A percentile compares a stretch with the other conserved stretches of the same genome.
Conservation (phyloP, 1,139 yeast genomes). For the Candida albicans region DNA sequence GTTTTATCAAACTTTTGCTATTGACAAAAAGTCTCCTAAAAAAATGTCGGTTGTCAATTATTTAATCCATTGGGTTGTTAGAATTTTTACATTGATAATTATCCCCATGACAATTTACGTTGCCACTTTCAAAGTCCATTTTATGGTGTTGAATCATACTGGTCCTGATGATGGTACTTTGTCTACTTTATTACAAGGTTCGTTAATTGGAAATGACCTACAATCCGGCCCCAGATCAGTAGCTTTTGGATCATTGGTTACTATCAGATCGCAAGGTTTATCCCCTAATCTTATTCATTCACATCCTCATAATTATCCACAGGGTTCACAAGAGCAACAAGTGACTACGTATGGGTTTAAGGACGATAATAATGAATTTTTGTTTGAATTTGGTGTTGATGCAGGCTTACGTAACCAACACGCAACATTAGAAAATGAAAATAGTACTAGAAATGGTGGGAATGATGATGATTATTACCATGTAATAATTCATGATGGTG, state of each 20-base stretch:
- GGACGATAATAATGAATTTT: constrained; percentile 67
- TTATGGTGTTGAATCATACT: constrained; percentile 66
- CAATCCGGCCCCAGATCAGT: constrained; percentile 60
- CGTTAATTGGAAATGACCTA: constrained; percentile 56
- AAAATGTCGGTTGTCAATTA: constrained; percentile 37
- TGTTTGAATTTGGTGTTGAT: constrained; percentile 45
- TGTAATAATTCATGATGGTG: constrained; percentile 46
- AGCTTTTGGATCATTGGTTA: constrained; percentile 59
- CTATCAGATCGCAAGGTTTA: constrained; percentile 71
- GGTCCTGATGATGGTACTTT: constrained; percentile 81
- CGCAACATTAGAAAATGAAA: constrained; percentile 35
- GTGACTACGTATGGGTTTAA: constrained; percentile 75
- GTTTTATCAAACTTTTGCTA: constrained; percentile 43
- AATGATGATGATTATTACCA: constrained; percentile 16
- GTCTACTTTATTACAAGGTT: constrained; percentile 69
- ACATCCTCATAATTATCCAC: constrained; percentile 66
- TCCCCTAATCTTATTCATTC: constrained; percentile 73
- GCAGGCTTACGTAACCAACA: constrained; percentile 19
- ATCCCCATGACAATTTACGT: constrained; percentile 75
- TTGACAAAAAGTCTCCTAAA: no score
- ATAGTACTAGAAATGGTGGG: constrained; percentile 19
- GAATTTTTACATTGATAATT: constrained; percentile 66
- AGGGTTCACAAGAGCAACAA: constrained; percentile 73
- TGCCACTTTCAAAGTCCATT: constrained; percentile 77
- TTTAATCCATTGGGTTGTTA: constrained; percentile 65